Evolutionary conservation across 2,329 filamentous ascomycete genomes (phyloP).

Genomic region (Fusarium multiceps): DNA sequence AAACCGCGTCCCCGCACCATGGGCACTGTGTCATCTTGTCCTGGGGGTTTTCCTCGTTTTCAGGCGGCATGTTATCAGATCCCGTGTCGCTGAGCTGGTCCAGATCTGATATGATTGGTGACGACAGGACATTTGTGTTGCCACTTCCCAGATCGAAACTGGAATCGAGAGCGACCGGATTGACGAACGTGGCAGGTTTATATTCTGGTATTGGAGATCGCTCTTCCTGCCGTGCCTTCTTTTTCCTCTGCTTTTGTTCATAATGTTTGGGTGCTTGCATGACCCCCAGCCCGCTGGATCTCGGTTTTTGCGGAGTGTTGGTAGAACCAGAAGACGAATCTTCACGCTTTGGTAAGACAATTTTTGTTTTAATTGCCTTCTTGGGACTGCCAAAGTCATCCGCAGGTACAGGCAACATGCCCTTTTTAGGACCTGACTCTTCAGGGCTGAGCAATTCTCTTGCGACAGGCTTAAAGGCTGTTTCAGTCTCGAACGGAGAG

Average conservation of each 20-base stretch:
- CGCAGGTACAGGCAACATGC: constrained; percentile 8
- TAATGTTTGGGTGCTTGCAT: not conserved
- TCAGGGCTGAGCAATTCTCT: constrained; percentile 31
- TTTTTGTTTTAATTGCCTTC: constrained; percentile 13
- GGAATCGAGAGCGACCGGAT: constrained; percentile 21
- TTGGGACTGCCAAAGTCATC: constrained; percentile 26
- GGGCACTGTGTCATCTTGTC: constrained; percentile 63
- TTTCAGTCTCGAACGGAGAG: constrained; percentile 12
- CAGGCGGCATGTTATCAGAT: constrained; percentile 8
- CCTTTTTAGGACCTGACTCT: not conserved
- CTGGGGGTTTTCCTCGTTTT: constrained; percentile 5
- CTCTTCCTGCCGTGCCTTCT: not conserved
- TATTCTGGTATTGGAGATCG: constrained; percentile 1
- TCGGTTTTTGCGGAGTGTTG: constrained; percentile 22
- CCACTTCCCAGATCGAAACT: not conserved
- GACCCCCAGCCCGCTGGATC: not conserved
- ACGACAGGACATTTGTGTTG: constrained; percentile 4
- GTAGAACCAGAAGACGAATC: constrained; percentile 18
- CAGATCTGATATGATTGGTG: constrained; percentile 29
- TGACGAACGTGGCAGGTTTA: constrained; percentile 19
- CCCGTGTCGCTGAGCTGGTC: constrained; percentile 24
- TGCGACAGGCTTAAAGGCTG: constrained; percentile 17
- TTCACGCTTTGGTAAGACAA: constrained; percentile 11
- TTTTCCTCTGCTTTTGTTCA: not conserved
- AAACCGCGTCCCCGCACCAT: constrained; percentile 72